Base-by-base conservation (phyloP, 129 eudicot species). In the Tagetes erecta region DNA sequence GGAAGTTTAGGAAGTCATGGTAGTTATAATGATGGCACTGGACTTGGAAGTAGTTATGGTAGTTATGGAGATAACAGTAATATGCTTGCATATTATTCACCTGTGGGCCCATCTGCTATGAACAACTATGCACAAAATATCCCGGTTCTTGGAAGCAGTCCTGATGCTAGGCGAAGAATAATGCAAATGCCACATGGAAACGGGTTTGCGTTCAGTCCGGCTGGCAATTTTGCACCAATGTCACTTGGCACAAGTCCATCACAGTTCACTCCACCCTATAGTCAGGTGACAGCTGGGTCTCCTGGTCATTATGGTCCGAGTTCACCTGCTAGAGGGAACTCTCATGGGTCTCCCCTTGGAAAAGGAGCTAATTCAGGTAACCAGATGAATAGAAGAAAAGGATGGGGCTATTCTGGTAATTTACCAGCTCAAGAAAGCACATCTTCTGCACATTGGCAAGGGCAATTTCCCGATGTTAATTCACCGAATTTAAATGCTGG, bases 221-320 rank as follows among this genome's bases (percentile, higher is more conserved):
- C 83, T 0, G 94, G 94, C 64, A 88, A 89, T 64, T 95, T 91
- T 36, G 88, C 87, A 8, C 92, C 96, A 1, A 88, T 95, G 97
- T 89, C 99, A 60, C 97, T 95, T 40, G 99, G 99, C 30, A 83
- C 99, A 11, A 95, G 99, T 73, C 99, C 99, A 34, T 95, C 99
- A 31, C 97, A 95, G 65, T 91, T 88, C 74, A 95, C 99, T 35
- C 99, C 99, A 53, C 99, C 99, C 30, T 90, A 80, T 72, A 71
- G 81, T 80, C 95, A 92, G 74, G 74, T 87, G 67, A 66, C 92
- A 71, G 68, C 87, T 58, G 97, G 97, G 67, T 91, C 99, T 36
- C 97, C 97, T 8, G 96, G 99, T 71, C 94, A 95, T 67, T 91
- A 82, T 77, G 97, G 96, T 53, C 91, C 99, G 30, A 76, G 90